Percentiles rank a stretch among this genome's conserved stretches.
Conservation (phyloP, 2,329 filamentous ascomycete species). For the Emmonsia crescens region DNA sequence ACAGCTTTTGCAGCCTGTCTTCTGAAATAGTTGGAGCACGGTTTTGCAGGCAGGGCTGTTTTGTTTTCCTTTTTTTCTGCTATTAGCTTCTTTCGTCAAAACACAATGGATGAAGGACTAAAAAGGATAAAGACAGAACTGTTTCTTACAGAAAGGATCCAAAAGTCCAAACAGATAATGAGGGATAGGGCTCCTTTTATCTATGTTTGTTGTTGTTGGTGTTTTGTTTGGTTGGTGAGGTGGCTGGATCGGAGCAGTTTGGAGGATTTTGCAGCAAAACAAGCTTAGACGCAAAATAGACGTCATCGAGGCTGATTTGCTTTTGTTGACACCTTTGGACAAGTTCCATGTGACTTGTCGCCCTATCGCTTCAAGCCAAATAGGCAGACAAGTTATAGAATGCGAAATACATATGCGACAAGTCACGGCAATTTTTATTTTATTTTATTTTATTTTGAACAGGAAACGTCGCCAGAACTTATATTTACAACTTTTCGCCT, state of each 20-base stretch:
- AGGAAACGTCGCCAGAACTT: background rate
- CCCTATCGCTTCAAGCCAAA: background rate
- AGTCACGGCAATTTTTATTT: background rate
- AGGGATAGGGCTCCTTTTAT: background rate
- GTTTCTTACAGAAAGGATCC: background rate
- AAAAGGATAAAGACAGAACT: background rate
- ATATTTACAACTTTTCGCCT: background rate
- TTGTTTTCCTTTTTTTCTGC: background rate
- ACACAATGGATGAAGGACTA: background rate
- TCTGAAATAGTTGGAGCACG: background rate
- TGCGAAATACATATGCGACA: background rate
- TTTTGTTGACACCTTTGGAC: background rate
- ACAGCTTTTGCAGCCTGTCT: background rate
- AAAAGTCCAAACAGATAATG: background rate
- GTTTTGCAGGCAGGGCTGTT: background rate
- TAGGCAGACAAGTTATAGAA: background rate
- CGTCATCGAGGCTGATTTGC: slow-evolving; percentile 3
- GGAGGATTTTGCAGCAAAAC: slow-evolving; percentile 1
- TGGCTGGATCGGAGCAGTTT: background rate
- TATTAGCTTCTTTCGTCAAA: background rate
- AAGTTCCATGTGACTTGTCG: slow-evolving; percentile 3
- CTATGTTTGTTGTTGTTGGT: background rate
- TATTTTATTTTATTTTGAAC: background rate
- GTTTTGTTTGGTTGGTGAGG: background rate
- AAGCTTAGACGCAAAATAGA: slow-evolving; percentile 4